phyloP scores from a whole-genome alignment of 352 stramenopile genomes.

The Globisporangium mamillatum region DNA sequence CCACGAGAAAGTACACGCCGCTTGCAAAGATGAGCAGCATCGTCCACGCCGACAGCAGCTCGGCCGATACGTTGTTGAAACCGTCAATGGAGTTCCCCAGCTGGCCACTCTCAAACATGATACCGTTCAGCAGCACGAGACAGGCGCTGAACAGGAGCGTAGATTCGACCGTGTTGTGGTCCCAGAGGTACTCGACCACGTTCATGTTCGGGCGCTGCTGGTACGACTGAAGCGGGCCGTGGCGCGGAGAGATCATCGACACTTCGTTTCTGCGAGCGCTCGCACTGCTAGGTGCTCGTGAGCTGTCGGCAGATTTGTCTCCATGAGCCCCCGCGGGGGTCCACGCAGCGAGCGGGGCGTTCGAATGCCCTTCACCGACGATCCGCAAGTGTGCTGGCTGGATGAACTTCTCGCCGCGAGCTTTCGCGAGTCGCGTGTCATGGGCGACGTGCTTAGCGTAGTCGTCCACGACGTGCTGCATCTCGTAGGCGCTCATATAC shows the following conservation, averaged over 20 bases:
- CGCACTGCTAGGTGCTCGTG: background rate
- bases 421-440: conserved; percentile 53
- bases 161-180: conserved; percentile 80
- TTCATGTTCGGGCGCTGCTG: conserved; percentile 31
- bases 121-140: conserved; percentile 53
- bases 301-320: too few species aligned
- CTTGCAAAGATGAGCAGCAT: conserved; percentile 55
- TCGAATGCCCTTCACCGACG: conserved; percentile 12
- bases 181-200: conserved; percentile 59
- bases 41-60: conserved; percentile 48
- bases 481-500: conserved; percentile 75
- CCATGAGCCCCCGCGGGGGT: conserved; percentile 11
- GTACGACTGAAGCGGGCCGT: conserved; percentile 22
- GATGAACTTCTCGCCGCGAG: conserved; percentile 44
- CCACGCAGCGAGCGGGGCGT: conserved; percentile 23
- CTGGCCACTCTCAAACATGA: conserved; percentile 70
- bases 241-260: background rate
- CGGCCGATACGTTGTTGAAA: conserved; percentile 41
- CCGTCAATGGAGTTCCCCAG: conserved; percentile 38
- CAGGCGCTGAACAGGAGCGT: conserved; percentile 70
- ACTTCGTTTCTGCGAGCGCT: conserved; percentile 3
- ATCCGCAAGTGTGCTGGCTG: conserved; percentile 55
- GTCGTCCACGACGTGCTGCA: conserved; percentile 53
- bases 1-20: conserved; percentile 57
- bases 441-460: conserved; percentile 45